Conservation (phyloP, 352 stramenopile genomes). For the Globisporangium recalcitrans region DNA sequence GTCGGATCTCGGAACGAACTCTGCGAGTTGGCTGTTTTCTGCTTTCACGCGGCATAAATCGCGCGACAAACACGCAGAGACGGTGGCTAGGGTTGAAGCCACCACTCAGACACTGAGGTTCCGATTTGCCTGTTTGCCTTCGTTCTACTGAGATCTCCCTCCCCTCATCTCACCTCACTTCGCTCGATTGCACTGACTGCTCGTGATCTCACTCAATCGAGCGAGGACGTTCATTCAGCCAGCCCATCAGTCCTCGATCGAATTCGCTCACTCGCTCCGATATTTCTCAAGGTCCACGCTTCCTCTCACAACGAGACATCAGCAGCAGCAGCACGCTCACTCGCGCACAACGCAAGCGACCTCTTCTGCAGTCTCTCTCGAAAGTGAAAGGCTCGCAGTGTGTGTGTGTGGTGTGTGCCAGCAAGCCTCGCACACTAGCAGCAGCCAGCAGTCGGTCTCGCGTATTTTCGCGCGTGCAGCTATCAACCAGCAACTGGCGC, state of each 20-base stretch:
- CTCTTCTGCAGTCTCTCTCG: background rate
- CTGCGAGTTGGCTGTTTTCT: background rate
- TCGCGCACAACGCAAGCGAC: background rate
- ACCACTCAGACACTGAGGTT: too few relatives aligned
- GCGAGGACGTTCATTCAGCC: background rate
- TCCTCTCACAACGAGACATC: constrained; percentile 8
- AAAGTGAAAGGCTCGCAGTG: background rate
- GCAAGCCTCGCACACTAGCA: background rate
- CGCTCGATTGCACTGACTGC: too few relatives aligned
- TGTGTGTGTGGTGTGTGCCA: background rate
- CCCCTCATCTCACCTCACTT: too few relatives aligned
- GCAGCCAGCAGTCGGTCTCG: background rate
- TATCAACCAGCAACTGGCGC: background rate
- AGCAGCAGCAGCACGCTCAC: too few relatives aligned
- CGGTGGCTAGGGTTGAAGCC: constrained; percentile 3
- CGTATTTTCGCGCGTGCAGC: background rate
- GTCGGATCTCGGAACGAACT: background rate
- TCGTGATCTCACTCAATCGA: background rate
- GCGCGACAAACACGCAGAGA: background rate
- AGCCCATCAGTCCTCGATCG: background rate
- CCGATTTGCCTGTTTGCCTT: too few relatives aligned
- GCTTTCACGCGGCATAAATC: background rate
- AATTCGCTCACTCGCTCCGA: background rate
- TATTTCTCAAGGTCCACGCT: constrained; percentile 2
- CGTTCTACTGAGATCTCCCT: too few relatives aligned